A percentile compares a stretch with the other conserved stretches of the same genome.
These are phyloP conservation scores for Pezicula radicicola DNA, from an alignment of 2,329 filamentous ascomycete species.

Conservation along the genomic window DNA sequence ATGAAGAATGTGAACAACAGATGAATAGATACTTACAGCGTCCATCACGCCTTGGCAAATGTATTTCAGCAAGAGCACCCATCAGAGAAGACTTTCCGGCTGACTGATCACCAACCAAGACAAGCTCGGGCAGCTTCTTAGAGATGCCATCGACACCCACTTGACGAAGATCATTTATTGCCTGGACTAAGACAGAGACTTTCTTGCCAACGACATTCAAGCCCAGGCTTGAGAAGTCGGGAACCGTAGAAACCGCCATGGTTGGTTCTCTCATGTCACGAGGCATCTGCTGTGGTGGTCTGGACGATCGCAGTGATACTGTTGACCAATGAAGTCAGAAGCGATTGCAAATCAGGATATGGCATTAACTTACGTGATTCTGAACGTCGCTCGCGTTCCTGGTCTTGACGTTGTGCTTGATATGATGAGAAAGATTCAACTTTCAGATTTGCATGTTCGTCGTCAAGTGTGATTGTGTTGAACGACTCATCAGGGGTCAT, in stretches of 20 bases:
- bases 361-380: slow-evolving; percentile 5
- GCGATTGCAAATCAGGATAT: no score
- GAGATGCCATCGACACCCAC: slow-evolving; percentile 68
- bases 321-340: background rate
- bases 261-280: no score
- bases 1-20: no score
- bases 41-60: slow-evolving; percentile 66
- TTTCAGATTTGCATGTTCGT: no score
- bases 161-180: slow-evolving; percentile 64
- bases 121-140: slow-evolving; percentile 72
- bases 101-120: slow-evolving; percentile 81
- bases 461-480: no score
- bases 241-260: no score
- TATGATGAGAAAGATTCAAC: no score
- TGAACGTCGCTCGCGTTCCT: slow-evolving; percentile 3
- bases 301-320: slow-evolving; percentile 3
- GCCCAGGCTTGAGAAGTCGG: slow-evolving; percentile 31
- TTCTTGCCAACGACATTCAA: slow-evolving; percentile 56
- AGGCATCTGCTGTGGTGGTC: background rate
- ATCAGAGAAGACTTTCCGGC: slow-evolving; percentile 74
- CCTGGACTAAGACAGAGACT: slow-evolving; percentile 62
- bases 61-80: slow-evolving; percentile 65
- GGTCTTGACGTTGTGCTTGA: background rate
- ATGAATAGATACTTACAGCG: slow-evolving; percentile 47
- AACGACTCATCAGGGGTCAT: no score